Percentiles rank a stretch among this genome's conserved stretches.
phyloP scores from a whole-genome alignment of 805 yeast species.

The Nakazawaea holstii region DNA sequence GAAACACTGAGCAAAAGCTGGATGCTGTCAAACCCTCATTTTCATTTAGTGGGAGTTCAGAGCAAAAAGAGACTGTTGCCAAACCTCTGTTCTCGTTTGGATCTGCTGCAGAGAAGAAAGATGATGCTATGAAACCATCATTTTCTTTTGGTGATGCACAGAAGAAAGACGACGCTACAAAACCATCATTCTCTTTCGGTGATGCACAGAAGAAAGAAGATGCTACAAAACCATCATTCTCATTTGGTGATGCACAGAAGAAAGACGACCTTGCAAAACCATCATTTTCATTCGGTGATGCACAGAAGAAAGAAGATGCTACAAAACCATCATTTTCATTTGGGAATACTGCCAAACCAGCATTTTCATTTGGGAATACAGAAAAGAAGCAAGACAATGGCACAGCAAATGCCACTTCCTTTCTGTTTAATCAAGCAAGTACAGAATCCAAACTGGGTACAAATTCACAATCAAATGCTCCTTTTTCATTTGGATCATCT shows the following conservation, averaged over 20 bases:
- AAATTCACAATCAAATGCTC: neutral
- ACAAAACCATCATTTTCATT: neutral
- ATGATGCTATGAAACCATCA: neutral
- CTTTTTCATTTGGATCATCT: neutral
- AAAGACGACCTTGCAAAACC: neutral
- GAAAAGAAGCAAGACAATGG: neutral
- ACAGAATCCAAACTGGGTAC: neutral
- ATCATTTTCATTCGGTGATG: neutral
- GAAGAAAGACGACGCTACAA: neutral
- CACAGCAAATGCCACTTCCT: neutral
- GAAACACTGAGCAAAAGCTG: neutral
- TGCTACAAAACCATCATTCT: neutral
- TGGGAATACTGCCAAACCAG: neutral
- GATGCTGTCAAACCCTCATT: neutral
- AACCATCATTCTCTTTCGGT: neutral
- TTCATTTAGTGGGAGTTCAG: neutral
- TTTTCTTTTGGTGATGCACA: neutral
- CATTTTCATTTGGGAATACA: neutral
- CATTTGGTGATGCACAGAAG: neutral
- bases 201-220: neutral
- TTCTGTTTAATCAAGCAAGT: neutral
- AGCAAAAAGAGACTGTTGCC: neutral
- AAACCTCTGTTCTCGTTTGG: neutral
- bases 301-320: neutral
- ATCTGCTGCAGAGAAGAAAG: neutral